Evolutionary conservation across 805 yeast species (phyloP), one percentile per base, ranked within the genome.

Genomic region (Sungouiozyma intestinalis): DNA sequence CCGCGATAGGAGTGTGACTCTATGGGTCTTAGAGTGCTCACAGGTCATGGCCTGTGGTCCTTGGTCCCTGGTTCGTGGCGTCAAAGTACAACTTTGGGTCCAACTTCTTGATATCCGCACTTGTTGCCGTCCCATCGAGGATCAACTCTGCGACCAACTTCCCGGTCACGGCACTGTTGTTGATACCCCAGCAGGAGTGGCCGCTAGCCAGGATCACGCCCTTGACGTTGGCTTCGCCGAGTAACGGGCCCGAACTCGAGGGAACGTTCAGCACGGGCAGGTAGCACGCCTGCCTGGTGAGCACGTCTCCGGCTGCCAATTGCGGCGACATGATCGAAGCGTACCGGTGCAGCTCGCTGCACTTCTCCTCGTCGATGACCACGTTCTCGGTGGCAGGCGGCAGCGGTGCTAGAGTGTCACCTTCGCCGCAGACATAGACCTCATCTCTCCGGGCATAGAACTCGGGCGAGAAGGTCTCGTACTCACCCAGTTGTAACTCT

Each of bases 161-260:
- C n/a, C 98, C 98, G 0, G 97, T 88, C 3, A 84, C 97, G 1
- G 97, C 97, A 0, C 96, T 96, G 62, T 92, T 90, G 65, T 90
- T 92, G 48, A 90, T 92, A 17, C 98, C 98, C 98, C 98, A 90
- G 65, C 97, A 92, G 14, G 95, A 83, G 63, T 90, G 98, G 0
- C 97, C 98, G 14, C 90, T 76, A 2, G 96, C 95, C 43, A 90
- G 62, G 52, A 68, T 83, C 46, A 90, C 66, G 46, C 80, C 79
- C 17, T 74, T 76, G 6, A 88, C 94, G 54, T 87, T 87, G 0
- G 97, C 90, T 53, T 85, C 90, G 37, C 98, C 98, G 51, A 90
- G 80, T 41, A 92, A 68, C 0, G 98, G 98, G 4, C 98, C 98
- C 2, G 90, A 77, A 33, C 85, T 76, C 3, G 94, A 82, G 1